A percentile compares a stretch with the other conserved stretches of the same genome.
These are phyloP conservation scores for Dactylorhiza incarnata DNA, from an alignment of 106 monocot genomes.

Conservation along the genomic window DNA sequence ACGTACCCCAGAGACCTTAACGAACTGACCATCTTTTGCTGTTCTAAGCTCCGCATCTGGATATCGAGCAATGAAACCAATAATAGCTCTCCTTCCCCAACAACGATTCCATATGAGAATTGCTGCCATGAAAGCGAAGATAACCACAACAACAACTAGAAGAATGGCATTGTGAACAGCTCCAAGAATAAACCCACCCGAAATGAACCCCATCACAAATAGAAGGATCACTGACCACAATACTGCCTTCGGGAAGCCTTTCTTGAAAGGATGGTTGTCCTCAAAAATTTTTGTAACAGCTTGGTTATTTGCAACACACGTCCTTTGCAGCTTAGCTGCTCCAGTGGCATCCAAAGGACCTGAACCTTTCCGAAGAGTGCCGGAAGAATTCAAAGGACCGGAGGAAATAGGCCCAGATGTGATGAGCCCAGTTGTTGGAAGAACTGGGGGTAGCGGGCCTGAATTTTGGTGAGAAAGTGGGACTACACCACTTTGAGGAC, in stretches of 20 bases:
- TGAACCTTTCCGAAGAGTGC: slow-evolving; percentile 23
- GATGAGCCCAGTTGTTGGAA: slow-evolving; percentile 37
- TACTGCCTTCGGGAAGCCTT: slow-evolving; percentile 24
- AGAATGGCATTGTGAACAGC: slow-evolving; percentile 43
- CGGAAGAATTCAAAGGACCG: slow-evolving; percentile 27
- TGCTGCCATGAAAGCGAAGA: slow-evolving; percentile 18
- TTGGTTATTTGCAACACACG: slow-evolving; percentile 20
- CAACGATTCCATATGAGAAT: slow-evolving; percentile 34
- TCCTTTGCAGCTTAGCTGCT: slow-evolving; percentile 16
- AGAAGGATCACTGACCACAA: slow-evolving; percentile 27
- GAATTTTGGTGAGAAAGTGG: slow-evolving; percentile 27
- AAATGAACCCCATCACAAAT: slow-evolving; percentile 40
- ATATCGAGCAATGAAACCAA: slow-evolving; percentile 21
- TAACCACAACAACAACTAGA: slow-evolving; percentile 26
- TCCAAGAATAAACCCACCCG: slow-evolving; percentile 38
- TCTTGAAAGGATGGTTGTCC: slow-evolving; percentile 27
- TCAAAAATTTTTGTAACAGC: slow-evolving; percentile 27
- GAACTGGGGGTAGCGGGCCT: slow-evolving; percentile 22
- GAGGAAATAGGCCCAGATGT: slow-evolving; percentile 37
- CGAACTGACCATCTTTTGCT: slow-evolving; percentile 41
- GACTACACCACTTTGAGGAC: slow-evolving; percentile 23
- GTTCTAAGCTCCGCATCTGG: slow-evolving; percentile 37
- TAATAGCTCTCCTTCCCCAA: slow-evolving; percentile 30
- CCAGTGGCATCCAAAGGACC: slow-evolving; percentile 24
- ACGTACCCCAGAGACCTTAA: slow-evolving; percentile 43